Conservation (phyloP, 2,329 filamentous ascomycete genomes). For the Colletotrichum falcatum region DNA sequence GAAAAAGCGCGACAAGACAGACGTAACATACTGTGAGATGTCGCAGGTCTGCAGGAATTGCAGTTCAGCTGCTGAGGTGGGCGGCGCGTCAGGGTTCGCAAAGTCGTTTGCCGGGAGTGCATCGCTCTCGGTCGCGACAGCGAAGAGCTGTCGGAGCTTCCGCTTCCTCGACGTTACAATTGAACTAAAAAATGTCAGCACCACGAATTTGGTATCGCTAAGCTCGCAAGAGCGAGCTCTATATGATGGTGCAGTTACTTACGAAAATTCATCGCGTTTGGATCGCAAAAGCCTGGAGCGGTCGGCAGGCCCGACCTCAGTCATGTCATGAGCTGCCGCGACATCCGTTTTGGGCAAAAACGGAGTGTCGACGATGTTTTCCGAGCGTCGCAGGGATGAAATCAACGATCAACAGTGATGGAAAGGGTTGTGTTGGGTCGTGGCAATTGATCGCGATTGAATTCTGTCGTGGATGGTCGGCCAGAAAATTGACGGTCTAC, state of each 20-base stretch:
- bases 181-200: constrained; percentile 67
- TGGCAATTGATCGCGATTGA: constrained; percentile 43
- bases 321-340: constrained; percentile 76
- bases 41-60: constrained; percentile 69
- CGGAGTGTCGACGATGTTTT: constrained; percentile 57
- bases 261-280: constrained; percentile 73
- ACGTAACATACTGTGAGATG: constrained; percentile 67
- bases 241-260: constrained; percentile 56
- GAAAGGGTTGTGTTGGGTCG: constrained; percentile 39
- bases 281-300: constrained; percentile 74
- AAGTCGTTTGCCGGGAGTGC: constrained; percentile 70
- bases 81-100: constrained; percentile 67
- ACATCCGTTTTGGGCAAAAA: constrained; percentile 77
- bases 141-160: constrained; percentile 89
- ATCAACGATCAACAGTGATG: constrained; percentile 41
- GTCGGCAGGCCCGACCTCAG: constrained; percentile 76
- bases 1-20: constrained; percentile 22
- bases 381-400: constrained; percentile 51
- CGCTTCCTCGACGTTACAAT: constrained; percentile 88
- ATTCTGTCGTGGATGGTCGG: constrained; percentile 41
- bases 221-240: constrained; percentile 64
- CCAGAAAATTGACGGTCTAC: constrained; percentile 40
- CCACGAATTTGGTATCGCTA: constrained; percentile 56
- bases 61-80: constrained; percentile 63
- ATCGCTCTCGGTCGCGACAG: constrained; percentile 78